Evolutionary conservation across 306 rosid genomes (phyloP), one percentile per base, ranked within the genome.

Genomic region (Lathyrus tuberosus): DNA sequence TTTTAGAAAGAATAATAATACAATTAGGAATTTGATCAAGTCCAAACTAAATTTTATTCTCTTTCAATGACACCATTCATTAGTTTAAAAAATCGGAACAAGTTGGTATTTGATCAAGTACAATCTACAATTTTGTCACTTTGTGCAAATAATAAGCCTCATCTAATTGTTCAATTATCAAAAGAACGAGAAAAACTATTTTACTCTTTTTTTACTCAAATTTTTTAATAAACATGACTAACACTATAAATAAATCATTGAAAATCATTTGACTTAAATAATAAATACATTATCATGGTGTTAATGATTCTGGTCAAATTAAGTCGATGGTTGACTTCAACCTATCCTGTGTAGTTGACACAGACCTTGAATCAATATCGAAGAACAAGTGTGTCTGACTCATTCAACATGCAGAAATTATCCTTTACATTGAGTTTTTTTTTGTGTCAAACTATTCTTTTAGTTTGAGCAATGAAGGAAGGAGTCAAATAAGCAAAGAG

Each of bases 371-470:
- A 65, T 65, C 58, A 53, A 41, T 15, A n/a, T 0, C 0, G 35
- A 67, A 58, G 53, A 67, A 57, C 41, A 20, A 14, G 26, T 37
- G 33, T 31, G 59, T 26, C 8, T 61, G 80, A 69, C 80, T 57
- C 42, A 11, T 69, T 76, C 80, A 51, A 13, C 28, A 12, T 17
- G 53, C n/a, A 28, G 0, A 67, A 67, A 12, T 11, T 24, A 26
- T 54, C 61, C 4, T 12, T 51, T 3, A 8, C 12, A 16, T 48
- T 10, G 20, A 17, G 9, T 53, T 10, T 11, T 51, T 24, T 52
- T 4, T 12, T 24, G n/a, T 24, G 61, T 54, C 61, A 54, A 54
- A 54, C 13, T 49, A 1, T 11, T 13, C 31, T 52, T 52, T 52
- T 26, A 43, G 28, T 18, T 69, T 54, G 51, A 56, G 5, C 63